Base-by-base conservation (phyloP, 305 asterid species). In the Fraxinus ornus region DNA sequence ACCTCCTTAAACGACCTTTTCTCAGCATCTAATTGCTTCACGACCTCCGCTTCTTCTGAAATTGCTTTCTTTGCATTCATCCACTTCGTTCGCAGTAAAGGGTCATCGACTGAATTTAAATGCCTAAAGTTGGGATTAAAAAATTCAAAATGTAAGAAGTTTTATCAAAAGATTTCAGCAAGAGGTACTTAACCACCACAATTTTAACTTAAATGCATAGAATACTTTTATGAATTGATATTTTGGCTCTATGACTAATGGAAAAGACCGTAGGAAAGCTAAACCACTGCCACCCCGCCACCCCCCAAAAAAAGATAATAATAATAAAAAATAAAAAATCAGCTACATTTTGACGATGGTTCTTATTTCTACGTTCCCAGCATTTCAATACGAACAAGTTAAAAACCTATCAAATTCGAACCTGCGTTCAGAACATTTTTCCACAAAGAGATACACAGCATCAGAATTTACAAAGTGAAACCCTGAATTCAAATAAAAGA, bases 21-120 rank as follows among this genome's bases (percentile, higher is more conserved):
- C 88, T 93, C 98, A 0, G 97, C 93, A 89, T 96, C 99, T 82
- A 96, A 88, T 84, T 93, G 98, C 89, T 94, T 96, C 77, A 96
- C 98, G 1, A 93, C 97, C 84, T 96, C 99, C 21, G 97, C 86
- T 89, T 96, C 99, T 82, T 96, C 98, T 6, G 96, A 84, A 82
- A 96, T 90, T 17, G 97, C 97, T 86, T 93, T 96, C 90, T 94
- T 96, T 19, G 90, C 95, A 83, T 93, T 96, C 97, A 93, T 91
- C 99, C 99, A 96, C 83, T 96, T 94, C 12, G 97, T 68, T 41
- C 98, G 97, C 76, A 90, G 89, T 88, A 92, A 73, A 79, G 97
- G 98, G 52, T 96, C 99, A 70, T 94, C 99, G 76, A 94, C 89
- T 7, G 97, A 89, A 84, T 83, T 96, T 88, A 96, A 88, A 86